phyloP scores from a whole-genome alignment of 2,329 filamentous ascomycete species.

The Parascedosporium putredinis region DNA sequence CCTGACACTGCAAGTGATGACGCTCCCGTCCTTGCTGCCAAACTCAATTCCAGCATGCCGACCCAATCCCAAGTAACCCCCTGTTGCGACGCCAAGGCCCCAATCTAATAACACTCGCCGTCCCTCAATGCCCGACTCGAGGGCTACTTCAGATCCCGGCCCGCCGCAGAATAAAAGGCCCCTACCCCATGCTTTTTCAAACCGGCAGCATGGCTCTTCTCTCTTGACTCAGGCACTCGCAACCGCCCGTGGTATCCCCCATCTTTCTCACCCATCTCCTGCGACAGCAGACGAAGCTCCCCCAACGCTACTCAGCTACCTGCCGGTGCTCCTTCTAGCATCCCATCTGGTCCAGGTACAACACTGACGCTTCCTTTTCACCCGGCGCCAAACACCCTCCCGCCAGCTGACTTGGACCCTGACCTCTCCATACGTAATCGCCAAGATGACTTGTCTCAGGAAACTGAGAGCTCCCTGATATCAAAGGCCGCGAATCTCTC shows the following conservation, averaged over 20 bases:
- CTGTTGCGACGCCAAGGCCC: neutral
- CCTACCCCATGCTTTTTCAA: constrained; percentile 27
- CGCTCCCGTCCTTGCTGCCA: constrained; percentile 4
- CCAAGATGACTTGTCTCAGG: constrained; percentile 5
- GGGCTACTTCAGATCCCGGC: constrained; percentile 6
- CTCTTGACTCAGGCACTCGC: constrained; percentile 48
- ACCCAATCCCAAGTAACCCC: constrained; percentile 5
- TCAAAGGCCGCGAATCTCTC: constrained; percentile 9
- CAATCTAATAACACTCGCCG: constrained; percentile 1
- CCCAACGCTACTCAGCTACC: constrained; percentile 7
- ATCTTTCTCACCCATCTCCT: constrained; percentile 16
- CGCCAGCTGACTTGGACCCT: neutral
- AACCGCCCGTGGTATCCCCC: constrained; percentile 42
- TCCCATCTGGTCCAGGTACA: neutral
- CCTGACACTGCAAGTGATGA: neutral
- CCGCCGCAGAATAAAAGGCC: constrained; percentile 26
- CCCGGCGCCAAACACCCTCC: neutral
- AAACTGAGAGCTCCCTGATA: neutral
- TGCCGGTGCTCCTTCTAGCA: neutral
- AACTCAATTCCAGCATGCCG: constrained; percentile 5
- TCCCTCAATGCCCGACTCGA: neutral
- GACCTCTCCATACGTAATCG: neutral
- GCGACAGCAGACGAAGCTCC: too few species aligned
- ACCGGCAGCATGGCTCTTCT: constrained; percentile 40
- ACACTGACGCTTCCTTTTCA: neutral